These are phyloP conservation scores for Cyberlindnera xishuangbannaensis DNA, from an alignment of 805 yeast genomes.

Conservation along the genomic window DNA sequence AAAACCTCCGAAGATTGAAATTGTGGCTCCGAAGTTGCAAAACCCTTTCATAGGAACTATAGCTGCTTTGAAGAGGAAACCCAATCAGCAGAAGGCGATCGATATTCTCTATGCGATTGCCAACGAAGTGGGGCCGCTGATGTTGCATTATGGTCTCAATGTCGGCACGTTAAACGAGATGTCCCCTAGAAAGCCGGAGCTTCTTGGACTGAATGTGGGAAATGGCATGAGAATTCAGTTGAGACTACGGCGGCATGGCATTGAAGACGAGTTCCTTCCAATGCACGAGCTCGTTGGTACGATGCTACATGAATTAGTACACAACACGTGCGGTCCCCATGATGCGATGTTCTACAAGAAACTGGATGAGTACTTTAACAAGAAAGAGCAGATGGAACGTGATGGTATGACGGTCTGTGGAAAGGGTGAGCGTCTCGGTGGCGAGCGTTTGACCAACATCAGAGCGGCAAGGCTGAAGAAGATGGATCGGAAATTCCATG, in stretches of 20 bases:
- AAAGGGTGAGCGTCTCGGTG: constrained; percentile 15
- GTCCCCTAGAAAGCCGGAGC: constrained; percentile 58
- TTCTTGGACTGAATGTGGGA: constrained; percentile 82
- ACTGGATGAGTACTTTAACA: constrained; percentile 48
- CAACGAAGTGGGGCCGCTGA: constrained; percentile 66
- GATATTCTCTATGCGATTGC: constrained; percentile 66
- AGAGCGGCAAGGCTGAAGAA: constrained; percentile 38
- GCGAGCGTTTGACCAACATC: constrained; percentile 24
- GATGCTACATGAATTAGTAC: constrained; percentile 83
- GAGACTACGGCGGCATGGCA: constrained; percentile 56
- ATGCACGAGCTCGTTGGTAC: constrained; percentile 69
- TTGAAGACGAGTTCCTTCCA: constrained; percentile 51
- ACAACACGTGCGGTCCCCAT: constrained; percentile 77
- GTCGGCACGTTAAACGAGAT: constrained; percentile 74
- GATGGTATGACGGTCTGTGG: constrained; percentile 26
- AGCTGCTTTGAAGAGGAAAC: constrained; percentile 44
- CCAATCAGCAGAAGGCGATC: constrained; percentile 44
- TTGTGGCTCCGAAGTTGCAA: constrained; percentile 23
- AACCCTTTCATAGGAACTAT: constrained; percentile 27
- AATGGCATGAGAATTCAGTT: constrained; percentile 67
- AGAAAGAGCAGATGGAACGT: constrained; percentile 34
- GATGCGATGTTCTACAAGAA: constrained; percentile 61
- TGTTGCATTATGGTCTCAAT: constrained; percentile 58
- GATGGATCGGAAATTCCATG: constrained; percentile 24
- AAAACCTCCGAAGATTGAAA: constrained; percentile 11